phyloP scores from a whole-genome alignment of 2,329 filamentous ascomycete genomes.

The Furcasterigmium sp. region DNA sequence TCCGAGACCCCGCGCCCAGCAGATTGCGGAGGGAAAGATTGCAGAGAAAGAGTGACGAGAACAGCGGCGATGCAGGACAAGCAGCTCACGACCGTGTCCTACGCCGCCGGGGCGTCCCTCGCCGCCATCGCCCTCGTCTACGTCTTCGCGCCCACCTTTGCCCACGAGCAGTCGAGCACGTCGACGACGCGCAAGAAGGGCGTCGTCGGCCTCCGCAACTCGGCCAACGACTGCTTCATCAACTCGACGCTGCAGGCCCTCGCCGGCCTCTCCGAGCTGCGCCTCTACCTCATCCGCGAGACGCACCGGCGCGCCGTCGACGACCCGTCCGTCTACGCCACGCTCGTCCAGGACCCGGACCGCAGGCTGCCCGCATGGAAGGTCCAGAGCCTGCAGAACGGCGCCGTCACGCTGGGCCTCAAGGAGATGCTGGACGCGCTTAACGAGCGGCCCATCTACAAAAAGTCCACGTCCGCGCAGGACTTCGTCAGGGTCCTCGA shows the following conservation, averaged over 20 bases:
- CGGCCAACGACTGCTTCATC: conserved; percentile 95
- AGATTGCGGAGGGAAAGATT: no score
- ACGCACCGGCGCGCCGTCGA: conserved; percentile 79
- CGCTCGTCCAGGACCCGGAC: conserved; percentile 43
- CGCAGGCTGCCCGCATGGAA: conserved; percentile 52
- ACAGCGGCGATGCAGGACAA: conserved; percentile 66
- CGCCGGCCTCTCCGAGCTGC: conserved; percentile 82
- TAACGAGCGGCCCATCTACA: conserved; percentile 89
- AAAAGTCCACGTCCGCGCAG: conserved; percentile 87
- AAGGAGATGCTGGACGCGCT: conserved; percentile 90
- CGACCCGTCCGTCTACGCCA: conserved; percentile 67
- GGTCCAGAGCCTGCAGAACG: conserved; percentile 66
- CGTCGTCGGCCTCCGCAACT: conserved; percentile 82
- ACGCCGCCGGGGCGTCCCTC: conserved; percentile 91
- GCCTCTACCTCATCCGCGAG: conserved; percentile 88
- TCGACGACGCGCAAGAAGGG: conserved; percentile 68
- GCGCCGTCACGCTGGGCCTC: conserved; percentile 76
- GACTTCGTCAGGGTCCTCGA: conserved; percentile 81
- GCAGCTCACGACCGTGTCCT: conserved; percentile 77
- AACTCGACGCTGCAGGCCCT: conserved; percentile 94
- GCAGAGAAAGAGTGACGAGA: no score
- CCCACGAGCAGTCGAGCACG: conserved; percentile 77
- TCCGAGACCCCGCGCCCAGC: no score
- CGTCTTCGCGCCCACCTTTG: conserved; percentile 95
- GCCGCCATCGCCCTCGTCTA: conserved; percentile 94